Evolutionary conservation across 192 early-diverging fungal species (phyloP).

Genomic region (Pilaira anomala): DNA sequence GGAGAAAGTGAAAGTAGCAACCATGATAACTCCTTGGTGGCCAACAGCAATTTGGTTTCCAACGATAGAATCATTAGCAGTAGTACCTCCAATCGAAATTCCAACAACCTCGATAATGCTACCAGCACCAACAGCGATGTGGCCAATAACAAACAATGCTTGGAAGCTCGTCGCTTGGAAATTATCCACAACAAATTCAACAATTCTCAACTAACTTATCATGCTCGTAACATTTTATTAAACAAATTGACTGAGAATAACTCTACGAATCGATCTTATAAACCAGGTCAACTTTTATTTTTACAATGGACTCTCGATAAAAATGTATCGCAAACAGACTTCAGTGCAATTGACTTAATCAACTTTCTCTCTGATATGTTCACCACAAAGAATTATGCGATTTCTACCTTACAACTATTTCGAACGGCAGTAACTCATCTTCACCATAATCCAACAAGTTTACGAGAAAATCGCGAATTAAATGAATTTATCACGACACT

Average conservation of each 20-base stretch:
- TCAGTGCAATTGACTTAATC: background rate
- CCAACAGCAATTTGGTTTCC: slow-evolving; percentile 3
- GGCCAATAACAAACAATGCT: background rate
- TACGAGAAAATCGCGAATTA: background rate
- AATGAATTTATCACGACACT: background rate
- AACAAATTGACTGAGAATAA: background rate
- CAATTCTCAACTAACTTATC: background rate
- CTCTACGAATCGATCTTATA: background rate
- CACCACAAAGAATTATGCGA: background rate
- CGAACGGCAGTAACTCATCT: slow-evolving; percentile 9
- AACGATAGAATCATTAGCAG: background rate
- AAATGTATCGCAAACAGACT: background rate
- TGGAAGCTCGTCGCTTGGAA: background rate
- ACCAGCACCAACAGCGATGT: background rate
- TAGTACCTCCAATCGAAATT: background rate
- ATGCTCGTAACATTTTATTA: background rate
- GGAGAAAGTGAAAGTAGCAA: background rate
- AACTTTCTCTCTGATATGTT: slow-evolving; percentile 6
- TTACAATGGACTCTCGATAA: background rate
- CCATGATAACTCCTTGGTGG: background rate
- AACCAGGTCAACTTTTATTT: background rate
- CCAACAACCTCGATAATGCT: background rate
- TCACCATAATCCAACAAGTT: background rate
- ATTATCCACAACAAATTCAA: background rate
- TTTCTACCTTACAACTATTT: slow-evolving; percentile 12